These are phyloP conservation scores for Auricularia cornea DNA, from an alignment of 768 basidiomycete genomes.

Conservation along the genomic window DNA sequence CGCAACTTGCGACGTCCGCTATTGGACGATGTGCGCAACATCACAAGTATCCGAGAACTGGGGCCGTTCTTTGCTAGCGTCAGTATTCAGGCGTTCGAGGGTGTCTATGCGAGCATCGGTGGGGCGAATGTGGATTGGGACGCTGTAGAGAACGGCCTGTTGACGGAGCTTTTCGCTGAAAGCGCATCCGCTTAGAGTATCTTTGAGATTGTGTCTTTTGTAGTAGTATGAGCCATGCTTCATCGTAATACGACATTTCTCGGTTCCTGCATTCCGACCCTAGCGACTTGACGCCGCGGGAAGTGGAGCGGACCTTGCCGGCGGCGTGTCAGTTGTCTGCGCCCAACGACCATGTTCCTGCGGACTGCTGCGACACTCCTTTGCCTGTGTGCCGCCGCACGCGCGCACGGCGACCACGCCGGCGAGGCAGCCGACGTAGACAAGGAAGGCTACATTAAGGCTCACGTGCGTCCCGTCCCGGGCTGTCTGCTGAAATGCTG, in stretches of 20 bases:
- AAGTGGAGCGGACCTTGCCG: background rate
- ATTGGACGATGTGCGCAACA: conserved; percentile 56
- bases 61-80: conserved; percentile 87
- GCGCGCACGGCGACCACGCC: conserved; percentile 58
- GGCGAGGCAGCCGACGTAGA: conserved; percentile 44
- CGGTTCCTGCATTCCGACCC: background rate
- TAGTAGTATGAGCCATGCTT: background rate
- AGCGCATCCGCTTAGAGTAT: no score
- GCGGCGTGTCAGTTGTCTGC: background rate
- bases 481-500: conserved; percentile 11
- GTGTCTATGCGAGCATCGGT: conserved; percentile 60
- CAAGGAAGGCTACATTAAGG: conserved; percentile 75
- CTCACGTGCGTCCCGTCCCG: conserved; percentile 63
- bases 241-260: background rate
- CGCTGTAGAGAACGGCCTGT: conserved; percentile 70
- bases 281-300: background rate
- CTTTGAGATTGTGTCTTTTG: background rate
- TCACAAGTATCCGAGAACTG: conserved; percentile 78
- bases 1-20: conserved; percentile 64
- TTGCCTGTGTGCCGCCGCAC: conserved; percentile 26
- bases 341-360: background rate
- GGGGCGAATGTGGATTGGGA: conserved; percentile 83
- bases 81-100: conserved; percentile 84
- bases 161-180: conserved; percentile 76
- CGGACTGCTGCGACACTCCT: conserved; percentile 18